Evolutionary conservation across 2,329 filamentous ascomycete genomes (phyloP), one percentile per base, ranked within the genome.

Genomic region (Pestalotiopsis sp.): DNA sequence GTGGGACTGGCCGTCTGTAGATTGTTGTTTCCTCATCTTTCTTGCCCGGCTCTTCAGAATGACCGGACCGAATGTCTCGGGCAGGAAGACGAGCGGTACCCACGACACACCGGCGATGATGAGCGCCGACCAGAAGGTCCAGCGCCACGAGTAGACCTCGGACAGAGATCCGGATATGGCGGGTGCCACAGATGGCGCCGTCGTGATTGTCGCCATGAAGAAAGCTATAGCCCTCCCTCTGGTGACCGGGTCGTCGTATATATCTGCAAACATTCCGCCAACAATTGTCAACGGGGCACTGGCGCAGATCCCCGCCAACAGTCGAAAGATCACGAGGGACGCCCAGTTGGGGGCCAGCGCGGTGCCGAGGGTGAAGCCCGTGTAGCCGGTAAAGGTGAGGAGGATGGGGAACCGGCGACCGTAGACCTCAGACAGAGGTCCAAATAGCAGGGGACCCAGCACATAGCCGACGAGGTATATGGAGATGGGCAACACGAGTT

Each of bases 51-150:
- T 57, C 48, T 66, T 58, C 6, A 66, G 62, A 3, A 81, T 65
- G 22, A 75, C 73, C 0, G 78, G 71, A 69, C 59, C 79, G 35
- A 59, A 81, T 1, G 78, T 80, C 71, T 82, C 80, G 22, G 80
- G 84, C 70, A 88, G 78, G 65, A 85, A 79, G 13, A 86, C 69
- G 22, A 88, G 75, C 2, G 84, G 73, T 1, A 84, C 77, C 79
- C 83, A 83, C 0, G 81, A 82, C 3, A 73, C 70, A 0, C 76
- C 81, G 0, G 73, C 75, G 9, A 76, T 59, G 0, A 71, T 73
- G 10, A 74, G 59, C 0, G 68, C 73, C 3, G 69, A 66, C 75
- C 81, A 82, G 48, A 84, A 85, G 0, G 79, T 76, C 81, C 82
- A 84, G 26, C 81, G 75, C 83, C 83, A 85, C 7, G 55, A 66